Evolutionary conservation across 2,329 filamentous ascomycete species (phyloP).

Genomic region (Huntiella moniliformis): DNA sequence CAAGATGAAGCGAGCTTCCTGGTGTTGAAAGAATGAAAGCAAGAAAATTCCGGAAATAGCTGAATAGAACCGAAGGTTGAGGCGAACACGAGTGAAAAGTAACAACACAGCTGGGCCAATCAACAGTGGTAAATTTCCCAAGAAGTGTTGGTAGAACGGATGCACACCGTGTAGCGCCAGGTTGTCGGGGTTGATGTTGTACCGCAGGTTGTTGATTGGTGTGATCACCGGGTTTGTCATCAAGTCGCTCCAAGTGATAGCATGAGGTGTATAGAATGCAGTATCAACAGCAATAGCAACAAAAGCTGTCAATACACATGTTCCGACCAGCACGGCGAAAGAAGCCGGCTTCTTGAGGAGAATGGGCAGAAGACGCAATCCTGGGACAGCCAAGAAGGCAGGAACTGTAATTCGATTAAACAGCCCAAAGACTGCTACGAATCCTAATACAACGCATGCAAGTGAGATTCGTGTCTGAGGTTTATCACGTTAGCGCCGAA

Average conservation of each 20-base stretch:
- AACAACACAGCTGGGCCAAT: conserved; percentile 50
- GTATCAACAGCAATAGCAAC: conserved; percentile 72
- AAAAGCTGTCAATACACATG: conserved; percentile 47
- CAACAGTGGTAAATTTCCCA: conserved; percentile 52
- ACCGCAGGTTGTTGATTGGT: conserved; percentile 58
- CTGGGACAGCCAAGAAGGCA: conserved; percentile 73
- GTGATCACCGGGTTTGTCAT: conserved; percentile 50
- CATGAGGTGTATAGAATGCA: conserved; percentile 51
- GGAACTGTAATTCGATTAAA: conserved; percentile 98
- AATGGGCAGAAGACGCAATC: conserved; percentile 66
- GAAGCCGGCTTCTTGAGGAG: conserved; percentile 56
- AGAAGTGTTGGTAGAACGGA: conserved; percentile 58
- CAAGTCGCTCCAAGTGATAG: conserved; percentile 46
- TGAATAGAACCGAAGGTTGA: conserved; percentile 48
- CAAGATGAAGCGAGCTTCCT: conserved; percentile 61
- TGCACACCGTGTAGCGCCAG: conserved; percentile 59
- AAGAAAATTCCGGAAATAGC: conserved; percentile 52
- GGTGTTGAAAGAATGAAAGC: conserved; percentile 58
- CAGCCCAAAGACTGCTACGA: conserved; percentile 65
- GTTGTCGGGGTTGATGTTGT: conserved; percentile 53
- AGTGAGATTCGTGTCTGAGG: conserved; percentile 53
- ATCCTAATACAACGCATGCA: conserved; percentile 59
- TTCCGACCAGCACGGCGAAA: conserved; percentile 43
- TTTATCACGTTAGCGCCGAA: background rate
- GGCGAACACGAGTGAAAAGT: conserved; percentile 36